These are phyloP conservation scores for Oryza australiensis DNA, from an alignment of 176 grass and related monocot species.

Conservation along the genomic window DNA sequence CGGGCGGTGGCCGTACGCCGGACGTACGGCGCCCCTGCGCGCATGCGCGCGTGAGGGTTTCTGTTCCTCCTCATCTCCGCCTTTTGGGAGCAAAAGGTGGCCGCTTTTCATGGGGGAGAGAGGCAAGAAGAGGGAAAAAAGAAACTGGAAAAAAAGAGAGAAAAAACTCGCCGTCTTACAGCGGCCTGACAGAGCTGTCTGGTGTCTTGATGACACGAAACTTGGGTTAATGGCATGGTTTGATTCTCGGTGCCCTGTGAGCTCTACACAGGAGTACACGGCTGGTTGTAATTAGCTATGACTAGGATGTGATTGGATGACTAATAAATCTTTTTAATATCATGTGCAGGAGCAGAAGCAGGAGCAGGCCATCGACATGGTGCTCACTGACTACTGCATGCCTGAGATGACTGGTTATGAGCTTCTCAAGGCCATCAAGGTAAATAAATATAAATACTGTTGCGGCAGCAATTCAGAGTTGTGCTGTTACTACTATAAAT, in stretches of 20 bases:
- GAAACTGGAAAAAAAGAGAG: background rate
- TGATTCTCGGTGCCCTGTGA: background rate
- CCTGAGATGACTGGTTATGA: slow-evolving; percentile 98
- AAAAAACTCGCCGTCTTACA: background rate
- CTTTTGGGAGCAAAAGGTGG: slow-evolving; percentile 43
- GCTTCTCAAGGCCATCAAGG: slow-evolving; percentile 93
- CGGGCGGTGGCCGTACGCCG: slow-evolving; percentile 2
- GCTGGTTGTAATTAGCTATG: background rate
- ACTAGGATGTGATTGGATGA: background rate
- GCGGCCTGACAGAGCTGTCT: slow-evolving; percentile 26
- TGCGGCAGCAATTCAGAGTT: background rate
- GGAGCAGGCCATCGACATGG: slow-evolving; percentile 83
- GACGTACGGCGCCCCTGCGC: background rate
- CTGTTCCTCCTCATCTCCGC: slow-evolving; percentile 13
- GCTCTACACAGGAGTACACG: background rate
- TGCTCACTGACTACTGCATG: slow-evolving; percentile 99
- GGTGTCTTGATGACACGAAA: background rate
- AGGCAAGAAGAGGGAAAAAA: background rate
- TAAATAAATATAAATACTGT: background rate
- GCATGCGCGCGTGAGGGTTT: slow-evolving; percentile 44
- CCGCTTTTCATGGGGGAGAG: slow-evolving; percentile 38
- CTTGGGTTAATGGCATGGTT: background rate
- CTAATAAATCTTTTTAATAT: background rate
- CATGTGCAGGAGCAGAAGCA: slow-evolving; percentile 50
- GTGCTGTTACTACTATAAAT: background rate